Evolutionary conservation across 805 yeast genomes (phyloP).

Genomic region (Saccharomyces paradoxus): DNA sequence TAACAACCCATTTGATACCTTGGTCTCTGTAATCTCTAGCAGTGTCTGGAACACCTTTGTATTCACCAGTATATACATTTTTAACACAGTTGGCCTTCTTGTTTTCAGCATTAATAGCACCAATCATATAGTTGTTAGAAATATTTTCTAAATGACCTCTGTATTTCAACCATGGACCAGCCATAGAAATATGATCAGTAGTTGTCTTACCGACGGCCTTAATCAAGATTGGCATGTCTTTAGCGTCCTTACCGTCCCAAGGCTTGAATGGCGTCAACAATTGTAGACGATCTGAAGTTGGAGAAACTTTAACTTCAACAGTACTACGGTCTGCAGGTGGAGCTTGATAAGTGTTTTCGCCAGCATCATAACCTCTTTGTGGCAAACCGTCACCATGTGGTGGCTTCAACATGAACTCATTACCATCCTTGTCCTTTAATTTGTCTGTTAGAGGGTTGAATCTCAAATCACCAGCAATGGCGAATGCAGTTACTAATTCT

Average conservation of each 20-base stretch:
- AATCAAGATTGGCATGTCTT: conserved; percentile 83
- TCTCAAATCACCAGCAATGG: conserved; percentile 91
- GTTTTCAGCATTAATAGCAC: conserved; percentile 96
- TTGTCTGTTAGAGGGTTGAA: conserved; percentile 93
- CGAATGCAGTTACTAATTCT: conserved; percentile 90
- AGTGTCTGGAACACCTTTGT: conserved; percentile 93
- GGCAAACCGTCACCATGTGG: conserved; percentile 92
- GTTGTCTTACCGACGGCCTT: conserved; percentile 97
- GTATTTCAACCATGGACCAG: conserved; percentile 99
- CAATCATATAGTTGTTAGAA: conserved; percentile 98
- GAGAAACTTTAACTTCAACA: conserved; percentile 70
- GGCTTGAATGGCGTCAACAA: conserved; percentile 85
- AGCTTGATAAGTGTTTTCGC: conserved; percentile 93
- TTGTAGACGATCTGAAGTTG: conserved; percentile 95
- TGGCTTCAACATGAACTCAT: conserved; percentile 78
- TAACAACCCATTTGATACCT: conserved; percentile 91
- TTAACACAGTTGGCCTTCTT: conserved; percentile 85
- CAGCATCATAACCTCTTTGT: conserved; percentile 78
- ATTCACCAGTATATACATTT: conserved; percentile 87
- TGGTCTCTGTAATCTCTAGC: conserved; percentile 91
- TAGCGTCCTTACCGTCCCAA: conserved; percentile 95
- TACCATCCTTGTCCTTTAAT: conserved; percentile 80
- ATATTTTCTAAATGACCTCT: conserved; percentile 99
- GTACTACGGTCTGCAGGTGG: conserved; percentile 81
- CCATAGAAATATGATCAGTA: conserved; percentile 98